A percentile compares a stretch with the other conserved stretches of the same genome.
Evolutionary conservation across 805 yeast species (phyloP).

Genomic region (Blastobotrys muscicola): DNA sequence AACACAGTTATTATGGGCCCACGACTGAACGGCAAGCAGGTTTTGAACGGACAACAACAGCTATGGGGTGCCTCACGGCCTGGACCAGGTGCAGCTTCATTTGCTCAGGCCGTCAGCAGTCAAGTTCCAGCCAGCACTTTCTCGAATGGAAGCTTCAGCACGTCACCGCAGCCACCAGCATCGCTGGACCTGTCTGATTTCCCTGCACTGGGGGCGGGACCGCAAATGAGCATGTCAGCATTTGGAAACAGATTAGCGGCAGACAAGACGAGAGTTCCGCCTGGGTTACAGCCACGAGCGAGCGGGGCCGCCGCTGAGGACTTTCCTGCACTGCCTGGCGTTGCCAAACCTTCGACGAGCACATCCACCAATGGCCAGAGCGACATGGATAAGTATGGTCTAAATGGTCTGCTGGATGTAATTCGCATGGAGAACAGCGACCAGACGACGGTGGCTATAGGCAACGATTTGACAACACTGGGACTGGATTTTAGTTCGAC

Average conservation of each 20-base stretch:
- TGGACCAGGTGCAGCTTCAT: constrained; percentile 2
- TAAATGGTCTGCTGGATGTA: constrained; percentile 52
- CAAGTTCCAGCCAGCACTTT: no score
- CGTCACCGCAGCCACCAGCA: constrained; percentile 6
- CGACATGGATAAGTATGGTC: constrained; percentile 59
- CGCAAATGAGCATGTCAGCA: no score
- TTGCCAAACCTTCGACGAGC: constrained; percentile 2
- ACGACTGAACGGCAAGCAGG: no score
- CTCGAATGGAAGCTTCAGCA: no score
- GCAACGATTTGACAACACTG: constrained; percentile 59
- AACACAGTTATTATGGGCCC: no score
- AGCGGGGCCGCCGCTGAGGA: constrained; percentile 8
- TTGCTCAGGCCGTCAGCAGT: constrained; percentile 8
- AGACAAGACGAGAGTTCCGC: constrained; percentile 3
- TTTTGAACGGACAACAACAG: no score
- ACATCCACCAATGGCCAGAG: constrained; percentile 1
- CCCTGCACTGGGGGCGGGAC: constrained; percentile 19
- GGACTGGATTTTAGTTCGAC: constrained; percentile 50
- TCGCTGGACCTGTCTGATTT: constrained; percentile 18
- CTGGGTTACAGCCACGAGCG: constrained; percentile 6
- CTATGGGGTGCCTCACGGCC: no score
- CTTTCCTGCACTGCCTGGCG: constrained; percentile 17
- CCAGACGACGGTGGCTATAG: constrained; percentile 57
- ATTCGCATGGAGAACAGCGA: constrained; percentile 55
- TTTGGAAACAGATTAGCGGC: no score